A percentile compares a stretch with the other conserved stretches of the same genome.
These are phyloP conservation scores for Pichia sp. DNA, from an alignment of 1,139 yeast species.

Conservation along the genomic window DNA sequence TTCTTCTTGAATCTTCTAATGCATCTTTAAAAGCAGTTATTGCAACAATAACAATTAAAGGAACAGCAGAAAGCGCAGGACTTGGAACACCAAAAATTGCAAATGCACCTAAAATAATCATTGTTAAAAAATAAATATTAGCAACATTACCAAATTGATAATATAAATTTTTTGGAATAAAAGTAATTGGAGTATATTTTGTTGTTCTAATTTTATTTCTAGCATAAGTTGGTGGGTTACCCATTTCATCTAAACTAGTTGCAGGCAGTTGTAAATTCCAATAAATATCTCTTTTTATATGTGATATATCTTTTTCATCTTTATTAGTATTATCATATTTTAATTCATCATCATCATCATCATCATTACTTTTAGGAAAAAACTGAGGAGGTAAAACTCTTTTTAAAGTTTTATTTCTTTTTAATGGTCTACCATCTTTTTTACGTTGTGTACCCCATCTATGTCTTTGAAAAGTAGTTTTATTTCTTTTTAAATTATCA, in stretches of 20 bases:
- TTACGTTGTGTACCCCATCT: slow-evolving; percentile 91
- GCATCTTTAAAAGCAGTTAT: slow-evolving; percentile 92
- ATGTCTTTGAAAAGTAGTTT: slow-evolving; percentile 54
- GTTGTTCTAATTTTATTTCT: slow-evolving; percentile 94
- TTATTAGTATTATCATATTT: slow-evolving; percentile 23
- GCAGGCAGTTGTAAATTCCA: slow-evolving; percentile 67
- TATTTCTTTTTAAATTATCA: slow-evolving; percentile 19
- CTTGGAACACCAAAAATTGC: slow-evolving; percentile 85
- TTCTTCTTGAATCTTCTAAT: slow-evolving; percentile 86
- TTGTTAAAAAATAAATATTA: slow-evolving; percentile 73
- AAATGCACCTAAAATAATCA: slow-evolving; percentile 81
- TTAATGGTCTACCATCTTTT: slow-evolving; percentile 53
- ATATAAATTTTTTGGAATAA: slow-evolving; percentile 75
- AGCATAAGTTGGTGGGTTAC: slow-evolving; percentile 47
- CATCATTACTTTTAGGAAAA: slow-evolving; percentile 10
- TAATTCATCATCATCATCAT: slow-evolving; percentile 17
- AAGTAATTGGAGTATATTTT: slow-evolving; percentile 85
- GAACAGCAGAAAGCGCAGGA: slow-evolving; percentile 90
- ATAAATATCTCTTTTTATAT: slow-evolving; percentile 49
- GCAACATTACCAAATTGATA: slow-evolving; percentile 87
- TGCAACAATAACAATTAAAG: slow-evolving; percentile 83
- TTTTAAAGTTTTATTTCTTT: slow-evolving; percentile 42
- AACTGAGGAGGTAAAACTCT: slow-evolving; percentile 22
- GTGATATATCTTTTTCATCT: slow-evolving; percentile 38
- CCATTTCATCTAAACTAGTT: slow-evolving; percentile 54